phyloP scores from a whole-genome alignment of 495 filamentous ascomycete species.

The Aspergillus cavernicola region DNA sequence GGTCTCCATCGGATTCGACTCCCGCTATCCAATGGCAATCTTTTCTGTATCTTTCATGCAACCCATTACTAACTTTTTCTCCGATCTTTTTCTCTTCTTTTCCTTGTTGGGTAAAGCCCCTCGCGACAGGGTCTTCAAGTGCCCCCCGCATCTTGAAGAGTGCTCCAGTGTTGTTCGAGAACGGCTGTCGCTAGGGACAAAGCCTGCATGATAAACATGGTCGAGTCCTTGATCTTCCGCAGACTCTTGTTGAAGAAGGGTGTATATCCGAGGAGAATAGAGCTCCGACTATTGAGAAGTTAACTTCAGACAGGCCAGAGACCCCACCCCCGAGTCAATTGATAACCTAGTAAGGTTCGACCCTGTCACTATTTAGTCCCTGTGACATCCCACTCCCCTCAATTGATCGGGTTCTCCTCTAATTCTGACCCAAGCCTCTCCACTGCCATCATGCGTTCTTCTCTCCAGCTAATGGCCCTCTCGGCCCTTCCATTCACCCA shows the following conservation, averaged over 20 bases:
- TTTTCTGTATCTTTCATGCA: background rate
- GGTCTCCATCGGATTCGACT: background rate
- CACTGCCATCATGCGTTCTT: constrained; percentile 27
- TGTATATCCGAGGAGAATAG: background rate
- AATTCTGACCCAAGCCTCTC: background rate
- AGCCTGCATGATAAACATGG: background rate
- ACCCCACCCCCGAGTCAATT: too few species aligned
- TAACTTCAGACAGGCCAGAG: too few species aligned
- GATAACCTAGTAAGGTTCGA: too few species aligned
- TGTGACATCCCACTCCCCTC: background rate
- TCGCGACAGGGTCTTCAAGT: background rate
- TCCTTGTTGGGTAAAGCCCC: too few species aligned
- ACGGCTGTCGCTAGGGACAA: background rate
- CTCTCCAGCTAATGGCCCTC: constrained; percentile 29
- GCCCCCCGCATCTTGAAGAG: background rate
- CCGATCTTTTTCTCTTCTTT: too few species aligned
- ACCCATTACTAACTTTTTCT: constrained; percentile 2
- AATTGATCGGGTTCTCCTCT: background rate
- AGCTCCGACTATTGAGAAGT: too few species aligned
- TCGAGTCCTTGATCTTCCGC: background rate
- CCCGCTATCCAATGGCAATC: background rate
- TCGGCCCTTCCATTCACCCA: constrained; percentile 25
- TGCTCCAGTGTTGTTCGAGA: background rate
- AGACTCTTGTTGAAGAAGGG: background rate
- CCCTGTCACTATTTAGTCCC: constrained; percentile 7